A percentile compares a stretch with the other conserved stretches of the same genome.
These are phyloP conservation scores for Colletotrichum australisinense DNA, from an alignment of 2,329 filamentous ascomycete species.

Conservation along the genomic window DNA sequence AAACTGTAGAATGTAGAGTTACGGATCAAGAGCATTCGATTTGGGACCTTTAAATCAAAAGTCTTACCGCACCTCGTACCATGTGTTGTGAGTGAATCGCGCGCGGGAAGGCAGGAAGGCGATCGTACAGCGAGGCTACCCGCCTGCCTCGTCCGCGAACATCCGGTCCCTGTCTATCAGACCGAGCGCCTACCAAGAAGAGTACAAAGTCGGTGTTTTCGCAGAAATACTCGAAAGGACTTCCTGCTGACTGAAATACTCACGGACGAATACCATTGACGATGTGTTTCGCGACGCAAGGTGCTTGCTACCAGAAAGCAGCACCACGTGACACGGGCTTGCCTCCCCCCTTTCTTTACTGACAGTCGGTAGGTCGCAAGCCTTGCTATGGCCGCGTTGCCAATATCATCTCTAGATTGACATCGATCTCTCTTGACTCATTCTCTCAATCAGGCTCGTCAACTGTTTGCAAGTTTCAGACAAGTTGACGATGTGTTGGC, in stretches of 20 bases:
- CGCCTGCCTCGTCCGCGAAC: neutral
- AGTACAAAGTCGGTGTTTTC: neutral
- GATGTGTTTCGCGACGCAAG: neutral
- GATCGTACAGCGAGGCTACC: neutral
- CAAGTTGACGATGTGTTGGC: neutral
- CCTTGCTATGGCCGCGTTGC: no score
- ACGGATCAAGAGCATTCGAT: neutral
- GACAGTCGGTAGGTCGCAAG: no score
- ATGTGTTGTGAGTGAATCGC: neutral
- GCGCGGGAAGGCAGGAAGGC: neutral
- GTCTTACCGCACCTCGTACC: fast-evolving
- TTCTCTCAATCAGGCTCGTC: neutral
- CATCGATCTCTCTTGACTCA: neutral
- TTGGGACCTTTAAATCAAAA: fast-evolving
- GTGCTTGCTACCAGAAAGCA: neutral
- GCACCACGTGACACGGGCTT: neutral
- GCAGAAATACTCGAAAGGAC: neutral
- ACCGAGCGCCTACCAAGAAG: neutral
- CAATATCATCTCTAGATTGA: no score
- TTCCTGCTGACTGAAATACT: no score
- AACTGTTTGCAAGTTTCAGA: no score
- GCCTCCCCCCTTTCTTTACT: neutral
- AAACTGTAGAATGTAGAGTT: neutral
- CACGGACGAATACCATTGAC: neutral
- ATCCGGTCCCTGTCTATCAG: neutral